Evolutionary conservation across 2,329 filamentous ascomycete genomes (phyloP).

Genomic region (Rugonectria rugulosa): DNA sequence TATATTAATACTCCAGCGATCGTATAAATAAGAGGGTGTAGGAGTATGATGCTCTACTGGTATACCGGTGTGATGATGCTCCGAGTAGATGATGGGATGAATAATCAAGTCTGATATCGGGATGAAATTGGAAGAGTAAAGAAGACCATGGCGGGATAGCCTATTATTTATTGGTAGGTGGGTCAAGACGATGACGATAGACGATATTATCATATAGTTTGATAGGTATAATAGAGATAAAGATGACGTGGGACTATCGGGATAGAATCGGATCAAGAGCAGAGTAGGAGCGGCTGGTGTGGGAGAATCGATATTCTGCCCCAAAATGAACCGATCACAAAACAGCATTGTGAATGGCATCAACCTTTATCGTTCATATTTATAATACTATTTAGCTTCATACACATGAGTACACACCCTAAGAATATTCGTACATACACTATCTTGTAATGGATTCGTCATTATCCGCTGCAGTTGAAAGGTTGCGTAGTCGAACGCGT

Average conservation of each 20-base stretch:
- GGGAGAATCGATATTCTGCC: background rate
- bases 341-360: background rate
- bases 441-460: background rate
- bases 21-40: conserved; percentile 1
- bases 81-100: conserved; percentile 1
- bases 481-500: background rate
- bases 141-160: background rate
- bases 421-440: background rate
- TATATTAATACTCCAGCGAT: conserved; percentile 10
- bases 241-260: background rate
- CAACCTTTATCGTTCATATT: conserved; percentile 13
- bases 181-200: background rate
- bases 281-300: background rate
- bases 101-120: background rate
- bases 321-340: background rate
- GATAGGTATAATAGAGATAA: too few relatives aligned
- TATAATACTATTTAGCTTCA: background rate
- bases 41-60: conserved; percentile 1
- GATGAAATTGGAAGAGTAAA: conserved; percentile 1
- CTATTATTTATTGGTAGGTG: background rate
- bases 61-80: background rate
- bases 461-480: conserved; percentile 7
- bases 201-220: background rate
- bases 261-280: background rate
- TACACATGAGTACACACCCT: background rate